Conservation (phyloP, 805 yeast genomes). For the Barnettozyma salicaria region DNA sequence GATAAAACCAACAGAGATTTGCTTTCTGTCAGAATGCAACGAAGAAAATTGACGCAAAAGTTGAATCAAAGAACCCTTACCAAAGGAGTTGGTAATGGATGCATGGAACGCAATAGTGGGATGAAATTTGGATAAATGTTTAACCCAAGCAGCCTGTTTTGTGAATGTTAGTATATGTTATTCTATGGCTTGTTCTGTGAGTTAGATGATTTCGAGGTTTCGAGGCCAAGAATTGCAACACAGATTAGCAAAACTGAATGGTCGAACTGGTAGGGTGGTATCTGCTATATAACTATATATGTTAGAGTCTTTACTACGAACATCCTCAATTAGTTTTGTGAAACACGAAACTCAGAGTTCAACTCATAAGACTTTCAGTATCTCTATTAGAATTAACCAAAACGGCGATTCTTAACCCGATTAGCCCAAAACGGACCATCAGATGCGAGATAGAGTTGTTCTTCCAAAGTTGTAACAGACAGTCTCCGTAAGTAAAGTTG, state of each 20-base stretch:
- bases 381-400: conserved; percentile 26
- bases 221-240: too few relatives aligned
- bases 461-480: conserved; percentile 99
- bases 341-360: conserved; percentile 39
- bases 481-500: conserved; percentile 40
- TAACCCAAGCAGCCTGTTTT: conserved; percentile 95
- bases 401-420: conserved; percentile 27
- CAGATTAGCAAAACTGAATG: too few relatives aligned
- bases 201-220: too few relatives aligned
- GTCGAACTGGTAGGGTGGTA: conserved; percentile 8
- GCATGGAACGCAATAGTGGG: conserved; percentile 99
- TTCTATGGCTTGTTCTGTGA: background rate
- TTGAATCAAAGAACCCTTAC: conserved; percentile 94
- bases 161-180: conserved; percentile 18
- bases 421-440: conserved; percentile 44
- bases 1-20: conserved; percentile 93
- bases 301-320: conserved; percentile 93
- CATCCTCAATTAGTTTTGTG: conserved; percentile 24
- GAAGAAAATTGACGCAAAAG: conserved; percentile 87
- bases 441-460: conserved; percentile 57
- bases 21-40: conserved; percentile 87
- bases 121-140: conserved; percentile 79
- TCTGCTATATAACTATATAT: conserved; percentile 25
- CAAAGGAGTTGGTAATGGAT: conserved; percentile 93
- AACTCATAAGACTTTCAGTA: conserved; percentile 60